Percentiles rank a stretch among this genome's conserved stretches.
These are phyloP conservation scores for Alternaria hordeiaustralica DNA, from an alignment of 2,329 filamentous ascomycete species.

Conservation along the genomic window DNA sequence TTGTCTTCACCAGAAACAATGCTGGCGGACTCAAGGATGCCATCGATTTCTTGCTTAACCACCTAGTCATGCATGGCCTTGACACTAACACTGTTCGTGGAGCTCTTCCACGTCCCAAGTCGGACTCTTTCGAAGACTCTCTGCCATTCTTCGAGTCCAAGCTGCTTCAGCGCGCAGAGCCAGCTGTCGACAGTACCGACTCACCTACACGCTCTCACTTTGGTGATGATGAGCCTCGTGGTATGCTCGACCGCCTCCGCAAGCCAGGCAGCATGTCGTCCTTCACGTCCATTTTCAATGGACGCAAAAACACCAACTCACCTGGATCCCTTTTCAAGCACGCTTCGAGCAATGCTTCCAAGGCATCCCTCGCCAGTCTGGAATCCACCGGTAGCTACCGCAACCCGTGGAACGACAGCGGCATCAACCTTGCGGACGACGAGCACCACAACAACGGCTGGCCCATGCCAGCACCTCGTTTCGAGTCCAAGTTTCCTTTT, in stretches of 20 bases:
- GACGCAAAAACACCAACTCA: slow-evolving; percentile 89
- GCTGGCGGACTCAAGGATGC: slow-evolving; percentile 94
- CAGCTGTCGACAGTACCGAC: slow-evolving; percentile 75
- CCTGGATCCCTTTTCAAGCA: slow-evolving; percentile 82
- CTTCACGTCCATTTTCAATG: slow-evolving; percentile 92
- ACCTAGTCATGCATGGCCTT: slow-evolving; percentile 87
- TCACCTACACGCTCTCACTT: slow-evolving; percentile 88
- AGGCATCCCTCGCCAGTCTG: slow-evolving; percentile 93
- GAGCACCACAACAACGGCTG: slow-evolving; percentile 62
- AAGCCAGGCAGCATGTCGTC: slow-evolving; percentile 95
- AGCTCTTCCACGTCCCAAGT: slow-evolving; percentile 96
- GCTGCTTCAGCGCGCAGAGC: slow-evolving; percentile 88
- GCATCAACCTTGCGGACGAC: slow-evolving; percentile 88
- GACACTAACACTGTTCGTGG: slow-evolving; percentile 84
- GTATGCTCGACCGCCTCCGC: slow-evolving; percentile 86
- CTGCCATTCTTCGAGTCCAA: slow-evolving; percentile 97
- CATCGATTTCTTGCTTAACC: slow-evolving; percentile 88
- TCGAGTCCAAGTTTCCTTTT: slow-evolving; percentile 69
- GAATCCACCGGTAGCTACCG: slow-evolving; percentile 95
- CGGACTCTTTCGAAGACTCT: slow-evolving; percentile 97
- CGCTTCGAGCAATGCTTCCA: slow-evolving; percentile 86
- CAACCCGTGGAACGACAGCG: slow-evolving; percentile 98
- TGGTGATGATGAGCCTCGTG: slow-evolving; percentile 79
- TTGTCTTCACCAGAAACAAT: slow-evolving; percentile 90
- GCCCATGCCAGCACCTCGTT: slow-evolving; percentile 49